These are phyloP conservation scores for Scytalidium lignicola DNA, from an alignment of 2,329 filamentous ascomycete genomes.

Conservation along the genomic window DNA sequence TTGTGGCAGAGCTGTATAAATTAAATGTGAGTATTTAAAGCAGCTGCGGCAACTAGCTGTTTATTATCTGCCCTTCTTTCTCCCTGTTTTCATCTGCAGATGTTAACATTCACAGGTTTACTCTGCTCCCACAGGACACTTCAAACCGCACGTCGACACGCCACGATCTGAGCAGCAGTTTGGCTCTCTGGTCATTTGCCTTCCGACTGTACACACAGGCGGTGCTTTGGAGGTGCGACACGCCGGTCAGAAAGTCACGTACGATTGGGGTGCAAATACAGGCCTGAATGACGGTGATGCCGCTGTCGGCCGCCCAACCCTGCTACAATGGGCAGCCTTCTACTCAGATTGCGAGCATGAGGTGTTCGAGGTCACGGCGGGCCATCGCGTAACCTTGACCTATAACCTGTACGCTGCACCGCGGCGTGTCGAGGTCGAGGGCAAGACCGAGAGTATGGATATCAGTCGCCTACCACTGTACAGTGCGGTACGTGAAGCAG, in stretches of 20 bases:
- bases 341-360: constrained; percentile 50
- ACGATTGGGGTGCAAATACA: no score
- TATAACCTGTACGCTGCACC: constrained; percentile 48
- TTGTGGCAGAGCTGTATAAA: constrained; percentile 7
- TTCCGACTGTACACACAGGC: constrained; percentile 30
- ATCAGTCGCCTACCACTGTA: constrained; percentile 28
- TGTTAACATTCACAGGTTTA: constrained; percentile 37
- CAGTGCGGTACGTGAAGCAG: constrained; percentile 23
- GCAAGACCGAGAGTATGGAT: constrained; percentile 25
- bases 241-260: no score
- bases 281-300: no score
- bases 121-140: constrained; percentile 43
- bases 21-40: constrained; percentile 9
- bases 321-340: constrained; percentile 45
- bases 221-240: no score
- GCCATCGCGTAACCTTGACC: constrained; percentile 52
- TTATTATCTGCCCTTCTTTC: no score
- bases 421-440: no score
- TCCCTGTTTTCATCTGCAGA: background rate
- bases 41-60: no score
- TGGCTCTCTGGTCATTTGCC: constrained; percentile 48
- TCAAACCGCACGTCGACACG: constrained; percentile 49
- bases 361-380: constrained; percentile 41
- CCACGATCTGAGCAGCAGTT: constrained; percentile 44
- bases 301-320: constrained; percentile 2